Evolutionary conservation across 352 stramenopile species (phyloP).

Genomic region (Pseudoperonospora humuli): DNA sequence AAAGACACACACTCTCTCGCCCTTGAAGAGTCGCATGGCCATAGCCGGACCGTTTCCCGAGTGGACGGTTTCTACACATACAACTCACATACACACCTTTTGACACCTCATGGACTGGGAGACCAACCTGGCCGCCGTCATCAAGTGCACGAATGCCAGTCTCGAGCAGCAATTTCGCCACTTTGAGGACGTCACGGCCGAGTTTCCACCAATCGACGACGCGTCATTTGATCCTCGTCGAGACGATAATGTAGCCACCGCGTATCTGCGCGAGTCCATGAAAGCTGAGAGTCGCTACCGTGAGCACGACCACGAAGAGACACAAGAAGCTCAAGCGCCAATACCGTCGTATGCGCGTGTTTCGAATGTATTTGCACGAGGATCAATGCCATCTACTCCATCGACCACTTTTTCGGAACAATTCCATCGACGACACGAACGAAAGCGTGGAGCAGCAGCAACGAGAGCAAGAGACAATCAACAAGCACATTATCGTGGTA

Average conservation of each 20-base stretch:
- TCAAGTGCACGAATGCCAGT: constrained; percentile 76
- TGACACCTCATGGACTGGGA: too few relatives aligned
- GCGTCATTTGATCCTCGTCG: neutral
- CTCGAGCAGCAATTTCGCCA: constrained; percentile 70
- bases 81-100: too few relatives aligned
- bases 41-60: too few relatives aligned
- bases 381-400: neutral
- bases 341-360: constrained; percentile 18
- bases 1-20: too few relatives aligned
- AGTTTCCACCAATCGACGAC: constrained; percentile 5
- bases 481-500: constrained; percentile 11
- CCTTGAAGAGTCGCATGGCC: too few relatives aligned
- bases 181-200: constrained; percentile 38
- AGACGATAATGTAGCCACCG: constrained; percentile 25
- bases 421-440: constrained; percentile 54
- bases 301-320: too few relatives aligned
- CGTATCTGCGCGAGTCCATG: constrained; percentile 37
- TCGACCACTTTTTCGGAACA: constrained; percentile 32
- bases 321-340: constrained; percentile 1
- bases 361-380: constrained; percentile 11
- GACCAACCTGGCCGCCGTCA: constrained; percentile 67
- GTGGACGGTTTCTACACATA: too few relatives aligned
- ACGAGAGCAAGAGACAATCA: constrained; percentile 32
- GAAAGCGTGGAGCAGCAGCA: constrained; percentile 21
- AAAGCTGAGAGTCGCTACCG: constrained; percentile 16